phyloP scores from a whole-genome alignment of 2,329 filamentous ascomycete species.

The Microsporum canis region DNA sequence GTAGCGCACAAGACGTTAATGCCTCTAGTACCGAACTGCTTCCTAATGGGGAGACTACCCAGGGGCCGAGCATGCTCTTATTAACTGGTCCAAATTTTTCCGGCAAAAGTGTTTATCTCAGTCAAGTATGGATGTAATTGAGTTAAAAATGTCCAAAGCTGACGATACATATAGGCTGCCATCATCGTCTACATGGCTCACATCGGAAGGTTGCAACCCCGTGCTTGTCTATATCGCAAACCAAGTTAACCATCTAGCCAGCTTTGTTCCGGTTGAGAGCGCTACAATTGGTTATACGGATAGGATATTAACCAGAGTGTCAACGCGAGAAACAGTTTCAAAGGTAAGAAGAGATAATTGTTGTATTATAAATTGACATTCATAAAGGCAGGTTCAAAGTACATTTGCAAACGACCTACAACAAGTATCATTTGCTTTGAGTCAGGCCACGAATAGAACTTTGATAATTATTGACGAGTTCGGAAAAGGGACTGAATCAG shows the following conservation, averaged over 20 bases:
- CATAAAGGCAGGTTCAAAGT: conserved; percentile 41
- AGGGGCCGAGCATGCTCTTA: conserved; percentile 56
- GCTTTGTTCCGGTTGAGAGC: conserved; percentile 70
- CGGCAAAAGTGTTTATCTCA: conserved; percentile 91
- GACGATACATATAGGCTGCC: conserved; percentile 43
- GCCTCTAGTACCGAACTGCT: neutral
- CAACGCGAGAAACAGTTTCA: conserved; percentile 59
- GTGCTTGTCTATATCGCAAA: neutral
- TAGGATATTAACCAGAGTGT: conserved; percentile 78
- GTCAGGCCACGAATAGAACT: conserved; percentile 61
- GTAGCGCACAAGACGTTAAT: neutral
- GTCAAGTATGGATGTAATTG: conserved; percentile 44
- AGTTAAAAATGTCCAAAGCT: neutral
- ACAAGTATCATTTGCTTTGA: conserved; percentile 68
- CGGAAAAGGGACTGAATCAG: conserved; percentile 55
- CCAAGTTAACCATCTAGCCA: conserved; percentile 25
- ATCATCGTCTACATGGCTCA: conserved; percentile 88
- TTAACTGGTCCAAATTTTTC: conserved; percentile 94
- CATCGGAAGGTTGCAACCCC: conserved; percentile 48
- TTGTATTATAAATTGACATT: neutral
- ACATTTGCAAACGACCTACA: conserved; percentile 75
- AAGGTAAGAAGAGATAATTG: conserved; percentile 26
- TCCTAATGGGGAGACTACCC: conserved; percentile 6
- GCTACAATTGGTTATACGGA: conserved; percentile 80
- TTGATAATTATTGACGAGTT: conserved; percentile 92